phyloP scores from a whole-genome alignment of 805 yeast genomes.

The Metschnikowia lochheadii region DNA sequence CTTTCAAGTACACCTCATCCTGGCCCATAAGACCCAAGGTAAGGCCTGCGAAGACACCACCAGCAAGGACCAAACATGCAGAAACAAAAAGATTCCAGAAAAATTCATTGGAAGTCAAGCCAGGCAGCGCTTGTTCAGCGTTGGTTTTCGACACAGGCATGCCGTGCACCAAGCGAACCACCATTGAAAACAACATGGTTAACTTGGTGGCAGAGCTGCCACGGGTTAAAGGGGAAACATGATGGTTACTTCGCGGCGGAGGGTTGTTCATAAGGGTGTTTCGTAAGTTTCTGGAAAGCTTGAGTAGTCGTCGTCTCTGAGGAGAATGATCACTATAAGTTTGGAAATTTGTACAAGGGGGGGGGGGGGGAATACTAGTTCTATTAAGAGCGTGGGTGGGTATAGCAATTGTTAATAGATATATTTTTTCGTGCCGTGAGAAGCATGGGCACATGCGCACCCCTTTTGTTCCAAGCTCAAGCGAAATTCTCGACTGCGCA shows the following conservation, averaged over 20 bases:
- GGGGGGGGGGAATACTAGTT: background rate
- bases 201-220: constrained; percentile 26
- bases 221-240: constrained; percentile 24
- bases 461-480: background rate
- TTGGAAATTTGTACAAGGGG: background rate
- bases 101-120: constrained; percentile 35
- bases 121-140: constrained; percentile 12
- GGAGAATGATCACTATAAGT: background rate
- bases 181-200: constrained; percentile 28
- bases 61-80: constrained; percentile 59
- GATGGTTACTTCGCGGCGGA: constrained; percentile 26
- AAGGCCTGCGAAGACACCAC: constrained; percentile 90
- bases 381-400: background rate
- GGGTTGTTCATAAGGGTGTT: constrained; percentile 14
- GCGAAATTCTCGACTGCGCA: background rate
- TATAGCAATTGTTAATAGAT: background rate
- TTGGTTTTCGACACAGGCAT: constrained; percentile 25
- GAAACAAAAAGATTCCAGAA: constrained; percentile 52
- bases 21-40: constrained; percentile 98
- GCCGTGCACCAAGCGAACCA: constrained; percentile 33
- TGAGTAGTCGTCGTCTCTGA: background rate
- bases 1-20: constrained; percentile 91
- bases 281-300: background rate
- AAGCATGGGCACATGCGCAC: background rate
- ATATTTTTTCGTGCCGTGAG: background rate